Evolutionary conservation across 2,329 filamentous ascomycete species (phyloP).

Genomic region (Eurotiales sp.): DNA sequence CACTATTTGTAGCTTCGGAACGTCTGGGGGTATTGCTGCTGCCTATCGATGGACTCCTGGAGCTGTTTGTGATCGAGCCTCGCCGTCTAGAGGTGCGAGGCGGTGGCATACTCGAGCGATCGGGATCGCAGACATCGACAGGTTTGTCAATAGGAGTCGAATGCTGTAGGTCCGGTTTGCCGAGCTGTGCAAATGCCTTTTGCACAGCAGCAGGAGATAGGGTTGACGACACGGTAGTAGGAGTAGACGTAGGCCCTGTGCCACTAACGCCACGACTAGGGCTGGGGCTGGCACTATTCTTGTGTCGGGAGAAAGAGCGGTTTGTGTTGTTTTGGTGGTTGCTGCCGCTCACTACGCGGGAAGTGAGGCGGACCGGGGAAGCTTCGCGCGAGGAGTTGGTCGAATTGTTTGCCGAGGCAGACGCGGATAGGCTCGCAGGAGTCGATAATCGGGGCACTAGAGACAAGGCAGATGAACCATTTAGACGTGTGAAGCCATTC

Average conservation of each 20-base stretch:
- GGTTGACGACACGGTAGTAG: slow-evolving; percentile 38
- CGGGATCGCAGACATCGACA: slow-evolving; percentile 59
- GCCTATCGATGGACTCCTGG: slow-evolving; percentile 5
- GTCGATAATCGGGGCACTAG: slow-evolving; percentile 31
- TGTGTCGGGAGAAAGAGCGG: slow-evolving; percentile 55
- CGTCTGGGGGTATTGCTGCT: slow-evolving; percentile 16
- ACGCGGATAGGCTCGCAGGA: slow-evolving; percentile 24
- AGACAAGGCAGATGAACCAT: slow-evolving; percentile 26
- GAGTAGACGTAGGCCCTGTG: slow-evolving; percentile 26
- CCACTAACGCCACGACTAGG: slow-evolving; percentile 53
- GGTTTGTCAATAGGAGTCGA: slow-evolving; percentile 57
- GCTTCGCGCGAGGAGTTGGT: slow-evolving; percentile 47
- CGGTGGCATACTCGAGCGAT: slow-evolving; percentile 53
- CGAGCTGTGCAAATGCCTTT: slow-evolving; percentile 65
- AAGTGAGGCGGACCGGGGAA: slow-evolving; percentile 40
- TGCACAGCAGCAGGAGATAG: slow-evolving; percentile 59
- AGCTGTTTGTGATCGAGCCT: slow-evolving; percentile 13
- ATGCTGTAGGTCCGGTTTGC: slow-evolving; percentile 61
- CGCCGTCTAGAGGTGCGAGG: slow-evolving; percentile 18
- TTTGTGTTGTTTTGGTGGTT: slow-evolving; percentile 26
- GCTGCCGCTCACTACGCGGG: slow-evolving; percentile 26
- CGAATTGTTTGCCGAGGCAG: slow-evolving; percentile 43
- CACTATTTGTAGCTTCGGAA: slow-evolving; percentile 20
- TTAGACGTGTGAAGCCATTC: slow-evolving; percentile 25
- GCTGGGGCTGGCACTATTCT: slow-evolving; percentile 65